Conservation (phyloP, 2,329 filamentous ascomycete genomes). For the Neoascochyta sp. region DNA sequence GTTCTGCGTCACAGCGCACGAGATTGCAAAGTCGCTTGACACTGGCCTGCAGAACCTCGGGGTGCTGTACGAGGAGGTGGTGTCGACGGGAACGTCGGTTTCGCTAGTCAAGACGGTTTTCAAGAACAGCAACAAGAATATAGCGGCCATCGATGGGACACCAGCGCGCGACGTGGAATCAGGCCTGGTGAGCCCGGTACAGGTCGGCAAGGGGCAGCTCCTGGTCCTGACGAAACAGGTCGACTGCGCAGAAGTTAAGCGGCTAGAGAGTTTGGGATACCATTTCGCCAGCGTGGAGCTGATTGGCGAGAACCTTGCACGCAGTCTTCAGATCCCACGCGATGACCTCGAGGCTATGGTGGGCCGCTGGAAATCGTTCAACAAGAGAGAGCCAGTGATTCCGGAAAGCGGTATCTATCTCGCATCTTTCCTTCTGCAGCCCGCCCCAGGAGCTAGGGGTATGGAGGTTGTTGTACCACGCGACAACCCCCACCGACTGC, state of each 20-base stretch:
- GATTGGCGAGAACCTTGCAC: constrained; percentile 64
- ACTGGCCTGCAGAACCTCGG: constrained; percentile 62
- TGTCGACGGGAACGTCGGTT: constrained; percentile 61
- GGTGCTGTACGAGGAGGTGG: constrained; percentile 70
- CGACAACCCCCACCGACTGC: constrained; percentile 41
- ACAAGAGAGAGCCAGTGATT: constrained; percentile 43
- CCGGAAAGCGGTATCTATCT: constrained; percentile 42
- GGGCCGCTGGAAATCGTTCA: constrained; percentile 60
- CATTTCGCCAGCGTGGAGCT: constrained; percentile 62
- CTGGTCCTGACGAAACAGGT: constrained; percentile 73
- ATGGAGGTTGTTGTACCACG: constrained; percentile 46
- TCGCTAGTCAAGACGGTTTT: constrained; percentile 59
- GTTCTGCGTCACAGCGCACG: constrained; percentile 74
- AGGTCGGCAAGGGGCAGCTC: constrained; percentile 69
- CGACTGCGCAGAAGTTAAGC: constrained; percentile 56
- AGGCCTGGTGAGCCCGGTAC: constrained; percentile 29
- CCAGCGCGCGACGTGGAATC: constrained; percentile 39
- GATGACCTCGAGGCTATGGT: constrained; percentile 61
- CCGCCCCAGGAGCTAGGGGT: constrained; percentile 37
- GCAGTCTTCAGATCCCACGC: constrained; percentile 69
- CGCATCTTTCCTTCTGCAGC: constrained; percentile 40
- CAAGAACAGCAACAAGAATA: constrained; percentile 17
- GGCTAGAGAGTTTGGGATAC: constrained; percentile 68
- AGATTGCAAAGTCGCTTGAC: constrained; percentile 66
- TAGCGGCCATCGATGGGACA: constrained; percentile 23